A percentile compares a stretch with the other conserved stretches of the same genome.
Evolutionary conservation across 192 early-diverging fungal species (phyloP).

Genomic region (Linnemannia zychae): DNA sequence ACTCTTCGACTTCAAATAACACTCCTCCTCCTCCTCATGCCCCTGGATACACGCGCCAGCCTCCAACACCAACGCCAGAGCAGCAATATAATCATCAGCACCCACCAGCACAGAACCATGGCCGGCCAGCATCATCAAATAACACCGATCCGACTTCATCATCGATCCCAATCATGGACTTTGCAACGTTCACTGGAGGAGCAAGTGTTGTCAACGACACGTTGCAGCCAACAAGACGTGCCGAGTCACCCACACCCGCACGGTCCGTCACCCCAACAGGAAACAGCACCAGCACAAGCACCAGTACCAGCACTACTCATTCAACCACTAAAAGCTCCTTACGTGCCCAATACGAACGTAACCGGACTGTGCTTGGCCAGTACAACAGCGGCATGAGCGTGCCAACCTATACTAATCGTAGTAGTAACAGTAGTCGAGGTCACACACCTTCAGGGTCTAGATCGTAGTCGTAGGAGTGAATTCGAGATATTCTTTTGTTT

Average conservation of each 20-base stretch:
- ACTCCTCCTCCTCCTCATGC: neutral
- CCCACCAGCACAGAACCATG: neutral
- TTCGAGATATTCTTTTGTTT: too few species aligned
- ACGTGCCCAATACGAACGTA: slow-evolving; percentile 47
- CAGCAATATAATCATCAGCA: neutral
- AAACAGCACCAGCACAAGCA: slow-evolving; percentile 7
- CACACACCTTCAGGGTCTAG: slow-evolving; percentile 12
- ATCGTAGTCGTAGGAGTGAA: neutral
- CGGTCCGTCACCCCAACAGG: slow-evolving; percentile 27
- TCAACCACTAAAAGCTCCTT: slow-evolving; percentile 20
- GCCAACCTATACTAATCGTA: slow-evolving; percentile 15
- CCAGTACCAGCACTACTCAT: neutral
- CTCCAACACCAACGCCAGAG: slow-evolving; percentile 25
- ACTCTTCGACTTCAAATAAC: neutral
- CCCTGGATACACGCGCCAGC: neutral
- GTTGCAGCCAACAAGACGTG: neutral
- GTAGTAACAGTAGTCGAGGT: slow-evolving; percentile 5
- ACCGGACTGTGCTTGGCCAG: slow-evolving; percentile 35
- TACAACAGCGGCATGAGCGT: slow-evolving; percentile 32
- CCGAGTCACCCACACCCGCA: neutral
- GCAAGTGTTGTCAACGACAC: neutral
- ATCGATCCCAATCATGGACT: slow-evolving; percentile 46
- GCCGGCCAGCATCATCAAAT: neutral
- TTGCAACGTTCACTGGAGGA: slow-evolving; percentile 45
- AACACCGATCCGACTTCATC: neutral